Conservation (phyloP, 805 yeast genomes). For the Saccharomyces mikatae region DNA sequence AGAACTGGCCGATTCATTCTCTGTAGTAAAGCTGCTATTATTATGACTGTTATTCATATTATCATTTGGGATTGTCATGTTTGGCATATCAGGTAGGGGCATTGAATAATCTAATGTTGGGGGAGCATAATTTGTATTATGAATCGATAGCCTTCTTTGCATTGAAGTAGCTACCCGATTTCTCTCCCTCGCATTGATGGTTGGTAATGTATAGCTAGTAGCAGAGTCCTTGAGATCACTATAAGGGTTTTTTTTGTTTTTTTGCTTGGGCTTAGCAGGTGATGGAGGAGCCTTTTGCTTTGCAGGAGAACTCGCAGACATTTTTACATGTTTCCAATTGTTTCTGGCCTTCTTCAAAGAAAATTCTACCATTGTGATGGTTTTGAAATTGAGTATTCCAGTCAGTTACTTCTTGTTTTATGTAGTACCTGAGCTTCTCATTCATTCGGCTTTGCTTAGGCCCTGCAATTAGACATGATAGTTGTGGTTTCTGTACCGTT, state of each 20-base stretch:
- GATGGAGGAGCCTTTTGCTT: constrained; percentile 11
- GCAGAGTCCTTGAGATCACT: constrained; percentile 13
- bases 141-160: constrained; percentile 40
- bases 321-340: constrained; percentile 19
- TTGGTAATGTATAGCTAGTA: constrained; percentile 23
- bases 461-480: neutral
- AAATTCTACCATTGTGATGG: constrained; percentile 26
- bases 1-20: neutral
- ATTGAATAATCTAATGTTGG: constrained; percentile 24
- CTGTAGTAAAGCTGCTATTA: constrained; percentile 2
- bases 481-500: neutral
- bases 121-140: constrained; percentile 27
- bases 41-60: neutral
- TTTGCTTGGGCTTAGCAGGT: constrained; percentile 6
- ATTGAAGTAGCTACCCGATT: constrained; percentile 35
- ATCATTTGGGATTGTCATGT: neutral
- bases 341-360: constrained; percentile 28
- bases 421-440: neutral
- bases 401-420: neutral
- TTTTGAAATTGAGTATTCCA: neutral
- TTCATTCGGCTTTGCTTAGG: neutral
- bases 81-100: constrained; percentile 19
- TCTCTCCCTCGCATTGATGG: constrained; percentile 30
- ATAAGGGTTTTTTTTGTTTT: constrained; percentile 14
- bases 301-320: constrained; percentile 8